phyloP scores from a whole-genome alignment of 202 grass and related monocot species.

The Setaria viridis region DNA sequence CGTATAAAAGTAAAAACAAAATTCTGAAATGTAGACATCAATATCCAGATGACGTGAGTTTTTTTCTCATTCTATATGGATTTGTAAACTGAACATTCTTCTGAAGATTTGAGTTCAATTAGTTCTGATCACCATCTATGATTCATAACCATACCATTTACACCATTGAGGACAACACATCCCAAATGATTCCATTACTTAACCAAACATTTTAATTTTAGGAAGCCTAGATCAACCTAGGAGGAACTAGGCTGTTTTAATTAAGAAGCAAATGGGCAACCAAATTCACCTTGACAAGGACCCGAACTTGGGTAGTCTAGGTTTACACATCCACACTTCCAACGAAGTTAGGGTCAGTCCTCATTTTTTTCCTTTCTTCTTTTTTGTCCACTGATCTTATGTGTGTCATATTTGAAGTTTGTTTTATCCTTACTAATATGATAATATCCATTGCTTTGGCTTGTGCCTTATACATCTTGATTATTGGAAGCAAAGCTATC shows the following conservation, averaged over 20 bases:
- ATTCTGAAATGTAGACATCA: not conserved
- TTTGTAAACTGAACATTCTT: slow-evolving; percentile 15
- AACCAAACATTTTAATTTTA: not conserved
- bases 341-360: not conserved
- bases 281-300: not conserved
- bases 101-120: not conserved
- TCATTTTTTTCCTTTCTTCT: not conserved
- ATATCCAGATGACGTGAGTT: not conserved
- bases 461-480: slow-evolving; percentile 8
- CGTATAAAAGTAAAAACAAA: not conserved
- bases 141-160: not conserved
- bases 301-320: not conserved
- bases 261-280: not conserved
- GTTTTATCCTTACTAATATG: not conserved
- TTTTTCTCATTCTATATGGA: not conserved
- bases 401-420: not conserved
- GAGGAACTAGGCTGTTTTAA: not conserved
- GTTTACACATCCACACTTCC: not conserved
- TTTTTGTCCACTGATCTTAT: not conserved
- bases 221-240: not conserved
- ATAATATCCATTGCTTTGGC: slow-evolving; percentile 15
- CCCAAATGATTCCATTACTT: slow-evolving; percentile 25
- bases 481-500: slow-evolving; percentile 15
- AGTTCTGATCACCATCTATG: not conserved
- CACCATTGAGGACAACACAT: not conserved